phyloP scores from a whole-genome alignment of 352 stramenopile genomes.

The Globisporangium okanoganense region DNA sequence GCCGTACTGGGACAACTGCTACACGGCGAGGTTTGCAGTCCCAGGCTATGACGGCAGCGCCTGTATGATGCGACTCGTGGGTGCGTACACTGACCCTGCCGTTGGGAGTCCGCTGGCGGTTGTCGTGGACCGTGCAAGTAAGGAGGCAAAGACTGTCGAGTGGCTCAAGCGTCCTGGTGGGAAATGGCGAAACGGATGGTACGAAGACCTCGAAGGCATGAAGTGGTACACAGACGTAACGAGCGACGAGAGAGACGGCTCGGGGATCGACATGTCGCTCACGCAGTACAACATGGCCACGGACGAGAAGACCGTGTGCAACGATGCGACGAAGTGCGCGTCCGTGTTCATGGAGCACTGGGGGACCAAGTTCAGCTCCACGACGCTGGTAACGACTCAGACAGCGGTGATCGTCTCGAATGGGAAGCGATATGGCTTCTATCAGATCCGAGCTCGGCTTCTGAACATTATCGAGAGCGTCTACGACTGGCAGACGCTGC shows the following conservation, averaged over 20 bases:
- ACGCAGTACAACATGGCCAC: slow-evolving; percentile 8
- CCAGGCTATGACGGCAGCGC: slow-evolving; percentile 12
- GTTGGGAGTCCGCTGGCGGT: background rate
- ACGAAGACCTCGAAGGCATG: slow-evolving; percentile 17
- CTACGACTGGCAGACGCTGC: slow-evolving; percentile 12
- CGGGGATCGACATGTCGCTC: background rate
- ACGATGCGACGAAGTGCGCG: background rate
- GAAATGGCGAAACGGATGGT: slow-evolving; percentile 34
- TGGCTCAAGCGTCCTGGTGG: slow-evolving; percentile 21
- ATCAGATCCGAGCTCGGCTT: background rate
- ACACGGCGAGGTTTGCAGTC: background rate
- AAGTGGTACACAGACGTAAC: slow-evolving; percentile 13
- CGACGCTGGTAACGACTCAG: background rate
- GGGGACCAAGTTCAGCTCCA: background rate
- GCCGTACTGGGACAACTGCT: slow-evolving; percentile 15
- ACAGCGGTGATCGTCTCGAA: slow-evolving; percentile 13
- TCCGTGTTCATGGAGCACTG: background rate
- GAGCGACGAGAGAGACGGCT: background rate
- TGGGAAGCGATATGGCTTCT: slow-evolving; percentile 14
- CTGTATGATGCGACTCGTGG: slow-evolving; percentile 13
- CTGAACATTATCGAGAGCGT: background rate
- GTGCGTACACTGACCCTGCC: background rate
- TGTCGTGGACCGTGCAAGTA: slow-evolving; percentile 8
- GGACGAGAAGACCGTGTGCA: background rate
- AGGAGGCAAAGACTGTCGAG: slow-evolving; percentile 21